Conservation (phyloP, 345 rosid species). For the Barbarea vulgaris region DNA sequence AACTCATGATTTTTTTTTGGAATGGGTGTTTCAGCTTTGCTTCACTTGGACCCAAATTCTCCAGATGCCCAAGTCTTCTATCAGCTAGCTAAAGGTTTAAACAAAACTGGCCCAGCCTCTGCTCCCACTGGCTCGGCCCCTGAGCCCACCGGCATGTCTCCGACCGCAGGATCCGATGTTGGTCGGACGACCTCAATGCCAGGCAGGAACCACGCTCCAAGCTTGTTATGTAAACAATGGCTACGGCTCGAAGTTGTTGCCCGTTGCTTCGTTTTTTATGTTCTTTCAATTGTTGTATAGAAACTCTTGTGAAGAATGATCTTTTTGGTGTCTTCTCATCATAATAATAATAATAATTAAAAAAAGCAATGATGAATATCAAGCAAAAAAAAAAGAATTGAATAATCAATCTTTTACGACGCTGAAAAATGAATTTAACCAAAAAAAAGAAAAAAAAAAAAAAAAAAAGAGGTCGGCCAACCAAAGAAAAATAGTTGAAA, state of each 20-base stretch:
- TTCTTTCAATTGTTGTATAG: neutral
- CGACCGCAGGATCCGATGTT: slow-evolving; percentile 15
- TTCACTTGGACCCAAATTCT: slow-evolving; percentile 68
- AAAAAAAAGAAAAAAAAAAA: too few relatives aligned
- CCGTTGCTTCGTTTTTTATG: neutral
- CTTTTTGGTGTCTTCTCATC: neutral
- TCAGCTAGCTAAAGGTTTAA: slow-evolving; percentile 44
- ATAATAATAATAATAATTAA: neutral
- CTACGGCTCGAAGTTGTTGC: slow-evolving; percentile 17
- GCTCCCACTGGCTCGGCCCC: slow-evolving; percentile 28
- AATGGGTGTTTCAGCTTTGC: slow-evolving; percentile 31
- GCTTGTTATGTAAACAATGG: slow-evolving; percentile 9
- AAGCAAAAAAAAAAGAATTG: too few relatives aligned
- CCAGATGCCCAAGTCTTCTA: slow-evolving; percentile 71
- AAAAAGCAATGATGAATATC: too few relatives aligned
- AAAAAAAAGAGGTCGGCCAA: neutral
- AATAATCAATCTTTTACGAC: neutral
- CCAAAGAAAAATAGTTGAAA: neutral
- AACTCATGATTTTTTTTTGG: neutral
- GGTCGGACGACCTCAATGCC: slow-evolving; percentile 19
- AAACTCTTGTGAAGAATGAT: neutral
- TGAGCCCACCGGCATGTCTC: slow-evolving; percentile 26
- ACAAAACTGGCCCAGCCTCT: slow-evolving; percentile 31
- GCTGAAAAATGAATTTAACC: neutral
- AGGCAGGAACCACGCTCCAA: slow-evolving; percentile 30